A percentile compares a stretch with the other conserved stretches of the same genome.
These are phyloP conservation scores for Biancaea sappan DNA, from an alignment of 306 rosid genomes.

Conservation along the genomic window DNA sequence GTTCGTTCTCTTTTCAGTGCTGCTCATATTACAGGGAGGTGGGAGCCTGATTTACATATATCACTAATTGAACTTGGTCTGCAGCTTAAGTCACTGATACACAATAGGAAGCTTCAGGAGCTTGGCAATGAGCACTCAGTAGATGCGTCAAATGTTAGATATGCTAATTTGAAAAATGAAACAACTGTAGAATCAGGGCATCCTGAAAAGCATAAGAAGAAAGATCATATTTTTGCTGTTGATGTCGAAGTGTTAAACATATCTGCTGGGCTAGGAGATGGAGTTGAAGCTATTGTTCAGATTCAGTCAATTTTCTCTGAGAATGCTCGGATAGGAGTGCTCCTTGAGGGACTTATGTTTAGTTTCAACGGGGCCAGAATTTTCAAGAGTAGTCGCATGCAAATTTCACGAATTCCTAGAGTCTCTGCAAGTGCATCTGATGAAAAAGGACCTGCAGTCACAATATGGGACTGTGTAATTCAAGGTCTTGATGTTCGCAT, in stretches of 20 bases:
- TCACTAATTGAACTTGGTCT: conserved; percentile 77
- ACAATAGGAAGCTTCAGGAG: conserved; percentile 67
- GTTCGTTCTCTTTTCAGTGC: conserved; percentile 93
- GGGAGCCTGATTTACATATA: conserved; percentile 94
- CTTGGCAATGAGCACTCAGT: conserved; percentile 44
- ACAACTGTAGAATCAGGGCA: conserved; percentile 48
- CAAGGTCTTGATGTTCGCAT: conserved; percentile 86
- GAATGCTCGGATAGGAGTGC: conserved; percentile 94
- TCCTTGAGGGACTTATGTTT: conserved; percentile 82
- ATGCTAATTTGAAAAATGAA: conserved; percentile 53
- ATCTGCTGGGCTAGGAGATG: conserved; percentile 92
- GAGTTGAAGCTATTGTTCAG: conserved; percentile 79
- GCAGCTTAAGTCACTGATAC: conserved; percentile 62
- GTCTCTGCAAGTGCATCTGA: conserved; percentile 57
- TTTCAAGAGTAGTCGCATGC: conserved; percentile 87
- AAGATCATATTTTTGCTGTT: conserved; percentile 77
- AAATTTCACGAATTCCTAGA: conserved; percentile 85
- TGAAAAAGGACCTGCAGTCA: conserved; percentile 43
- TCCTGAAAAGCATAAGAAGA: conserved; percentile 65
- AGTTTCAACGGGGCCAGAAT: conserved; percentile 71
- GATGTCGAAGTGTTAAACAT: conserved; percentile 84
- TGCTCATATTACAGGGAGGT: conserved; percentile 69
- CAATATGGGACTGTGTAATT: conserved; percentile 92
- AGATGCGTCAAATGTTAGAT: conserved; percentile 42
- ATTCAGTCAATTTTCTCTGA: conserved; percentile 96